Evolutionary conservation across 495 filamentous ascomycete species (phyloP), one percentile per base, ranked within the genome.

Genomic region (Penicillium canescens): DNA sequence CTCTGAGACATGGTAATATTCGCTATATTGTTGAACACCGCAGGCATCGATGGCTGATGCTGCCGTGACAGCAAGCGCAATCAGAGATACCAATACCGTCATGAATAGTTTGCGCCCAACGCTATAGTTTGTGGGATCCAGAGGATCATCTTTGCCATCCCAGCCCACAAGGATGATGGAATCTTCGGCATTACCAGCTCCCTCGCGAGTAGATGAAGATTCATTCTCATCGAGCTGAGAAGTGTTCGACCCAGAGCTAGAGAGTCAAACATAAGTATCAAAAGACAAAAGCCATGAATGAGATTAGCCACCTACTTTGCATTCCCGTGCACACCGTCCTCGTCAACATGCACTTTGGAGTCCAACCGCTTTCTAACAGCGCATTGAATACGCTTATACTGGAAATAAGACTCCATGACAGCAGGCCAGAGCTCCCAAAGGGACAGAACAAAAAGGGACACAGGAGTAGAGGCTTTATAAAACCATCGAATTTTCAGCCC

Each of bases 71-170:
- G n/a, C 18, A 24, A 46, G 44, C 1, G 33, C 31, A 28, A 14
- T 39, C n/a, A 39, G 14, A 18, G n/a, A 39, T 18, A 16, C n/a
- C 6, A 39, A 39, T 39, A 39, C 1, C 3, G 76, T 78, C 44
- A 79, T 66, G 16, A 65, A 52, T 6, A 74, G 45, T 7, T 74
- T 67, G 5, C 63, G 71, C 3, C 48, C 16, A 14, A 65, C 62
- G 13, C 67, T 65, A 73, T 75, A 82, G 57, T 82, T 83, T 34
- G 79, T 78, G 14, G 82, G 83, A 51, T 84, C 81, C 41, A 78
- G 63, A 1, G 74, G 66, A 53, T 84, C 80, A 42, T 79, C 64
- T 24, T 73, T 73, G 6, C 73, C 67, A 26, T 81, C 77, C 65
- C 76, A 85, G 24, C 41, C 46, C 4, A 60, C 57, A 34, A 60